phyloP scores from a whole-genome alignment of 2,329 filamentous ascomycete genomes.

The Calonectria honghensis region DNA sequence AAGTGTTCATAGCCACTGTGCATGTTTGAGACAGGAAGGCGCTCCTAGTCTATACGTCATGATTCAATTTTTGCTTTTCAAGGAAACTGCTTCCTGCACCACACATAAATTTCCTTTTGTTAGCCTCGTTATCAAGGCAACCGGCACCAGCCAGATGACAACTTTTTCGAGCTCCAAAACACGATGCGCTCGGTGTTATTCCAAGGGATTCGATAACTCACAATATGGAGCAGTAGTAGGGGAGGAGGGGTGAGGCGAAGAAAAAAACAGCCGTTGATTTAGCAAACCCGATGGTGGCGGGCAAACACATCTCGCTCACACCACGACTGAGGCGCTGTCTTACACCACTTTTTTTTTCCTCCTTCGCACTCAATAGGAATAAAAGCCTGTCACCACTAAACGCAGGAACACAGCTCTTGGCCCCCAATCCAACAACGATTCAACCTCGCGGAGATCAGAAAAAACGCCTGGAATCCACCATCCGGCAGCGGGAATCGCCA shows the following conservation, averaged over 20 bases:
- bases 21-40: not conserved
- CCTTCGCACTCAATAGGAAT: not conserved
- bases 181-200: not conserved
- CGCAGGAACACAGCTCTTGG: conserved; percentile 8
- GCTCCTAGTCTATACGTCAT: not conserved
- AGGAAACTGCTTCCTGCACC: not conserved
- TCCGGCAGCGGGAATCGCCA: conserved; percentile 19
- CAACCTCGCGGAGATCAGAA: conserved; percentile 15
- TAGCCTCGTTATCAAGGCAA: not conserved
- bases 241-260: not conserved
- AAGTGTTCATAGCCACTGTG: not conserved
- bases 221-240: not conserved
- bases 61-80: not conserved
- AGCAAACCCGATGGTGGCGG: not conserved
- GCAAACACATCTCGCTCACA: not conserved
- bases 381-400: not conserved
- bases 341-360: not conserved
- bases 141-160: not conserved
- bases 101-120: not conserved
- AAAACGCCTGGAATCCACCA: conserved; percentile 22
- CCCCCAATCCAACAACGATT: conserved; percentile 6
- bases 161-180: not conserved
- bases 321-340: conserved; percentile 17
- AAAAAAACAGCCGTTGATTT: not conserved
- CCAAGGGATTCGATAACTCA: not conserved